Base-by-base conservation (phyloP, 1,284 basidiomycete genomes). In the Kalmanozyma brasiliensis region DNA sequence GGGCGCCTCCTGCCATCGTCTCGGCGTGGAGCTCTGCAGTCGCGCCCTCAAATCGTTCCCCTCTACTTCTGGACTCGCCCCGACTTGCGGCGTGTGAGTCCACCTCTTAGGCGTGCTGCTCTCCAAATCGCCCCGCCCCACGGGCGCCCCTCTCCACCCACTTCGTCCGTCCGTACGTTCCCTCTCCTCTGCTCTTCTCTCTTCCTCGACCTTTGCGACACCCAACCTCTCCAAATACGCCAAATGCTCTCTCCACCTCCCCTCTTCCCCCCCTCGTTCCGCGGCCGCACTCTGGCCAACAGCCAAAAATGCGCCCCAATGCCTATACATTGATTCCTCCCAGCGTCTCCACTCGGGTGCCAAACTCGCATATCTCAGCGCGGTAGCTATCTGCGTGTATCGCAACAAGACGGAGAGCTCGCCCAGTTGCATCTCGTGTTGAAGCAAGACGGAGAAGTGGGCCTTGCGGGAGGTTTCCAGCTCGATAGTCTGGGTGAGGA, bases 381-480 rank as follows among this genome's bases (percentile, higher is more conserved):
- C 38, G 0, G 48, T 66, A 0, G 37, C 44, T n/a, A 60, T 56
- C 52, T 60, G 57, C 5, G 29, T 13, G 13, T 19, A 14, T 3
- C 63, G 17, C 9, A 60, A 11, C 19, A 66, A 14, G 3, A 32
- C 29, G 22, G 14, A 13, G 4, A 56, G 26, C 13, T 66, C 56
- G 13, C 37, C 52, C 10, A 34, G 23, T 4, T 33, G 47, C 52
- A 66, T 56, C 24, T 52, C 57, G 14, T 48, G 52, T 13, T 41
- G 6, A 1, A 65, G 32, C 16, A 53, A 24, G 1, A 20, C 19
- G 8, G 19, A 11, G n/a, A 23, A 36, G 7, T 42, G 19, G 2
- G 36, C n/a, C 1, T 17, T 13, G 2, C 42, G 49, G 1, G 8
- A 3, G 2, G 20, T n/a, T 8, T 58, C 53, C 8, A 45, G 4